A percentile compares a stretch with the other conserved stretches of the same genome.
Conservation (phyloP, 1,284 basidiomycete species). For the Boletus smithii region DNA sequence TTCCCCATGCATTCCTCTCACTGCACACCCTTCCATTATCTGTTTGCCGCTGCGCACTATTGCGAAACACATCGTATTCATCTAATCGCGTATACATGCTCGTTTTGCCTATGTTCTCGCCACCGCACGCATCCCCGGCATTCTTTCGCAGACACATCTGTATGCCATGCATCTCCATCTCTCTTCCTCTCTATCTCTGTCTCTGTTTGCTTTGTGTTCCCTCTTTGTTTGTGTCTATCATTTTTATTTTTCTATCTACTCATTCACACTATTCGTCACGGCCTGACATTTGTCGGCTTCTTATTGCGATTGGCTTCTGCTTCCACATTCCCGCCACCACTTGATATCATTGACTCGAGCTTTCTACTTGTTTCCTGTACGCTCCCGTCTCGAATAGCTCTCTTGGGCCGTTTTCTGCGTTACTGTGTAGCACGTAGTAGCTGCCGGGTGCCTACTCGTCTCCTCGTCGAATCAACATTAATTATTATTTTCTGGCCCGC, state of each 20-base stretch:
- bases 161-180: conserved; percentile 24
- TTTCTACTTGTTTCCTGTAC: conserved; percentile 34
- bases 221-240: conserved; percentile 16
- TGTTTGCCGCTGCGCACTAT: conserved; percentile 31
- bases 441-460: conserved; percentile 35
- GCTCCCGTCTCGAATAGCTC: conserved; percentile 29
- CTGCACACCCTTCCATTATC: conserved; percentile 23
- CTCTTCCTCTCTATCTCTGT: neutral
- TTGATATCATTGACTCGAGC: conserved; percentile 31
- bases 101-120: conserved; percentile 31
- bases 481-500: conserved; percentile 30
- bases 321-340: conserved; percentile 2
- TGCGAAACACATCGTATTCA: conserved; percentile 38
- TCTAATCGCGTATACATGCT: conserved; percentile 36
- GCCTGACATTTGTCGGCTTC: conserved; percentile 26
- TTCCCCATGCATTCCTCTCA: conserved; percentile 28
- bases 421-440: conserved; percentile 37
- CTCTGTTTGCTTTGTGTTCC: conserved; percentile 26
- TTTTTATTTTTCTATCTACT: conserved; percentile 35
- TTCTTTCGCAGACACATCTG: conserved; percentile 20
- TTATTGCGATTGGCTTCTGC: conserved; percentile 24
- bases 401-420: conserved; percentile 30
- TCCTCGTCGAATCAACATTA: conserved; percentile 22
- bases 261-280: conserved; percentile 30
- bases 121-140: conserved; percentile 23